Evolutionary conservation across 2,329 filamentous ascomycete genomes (phyloP).

Genomic region (Exophiala alcalophila): DNA sequence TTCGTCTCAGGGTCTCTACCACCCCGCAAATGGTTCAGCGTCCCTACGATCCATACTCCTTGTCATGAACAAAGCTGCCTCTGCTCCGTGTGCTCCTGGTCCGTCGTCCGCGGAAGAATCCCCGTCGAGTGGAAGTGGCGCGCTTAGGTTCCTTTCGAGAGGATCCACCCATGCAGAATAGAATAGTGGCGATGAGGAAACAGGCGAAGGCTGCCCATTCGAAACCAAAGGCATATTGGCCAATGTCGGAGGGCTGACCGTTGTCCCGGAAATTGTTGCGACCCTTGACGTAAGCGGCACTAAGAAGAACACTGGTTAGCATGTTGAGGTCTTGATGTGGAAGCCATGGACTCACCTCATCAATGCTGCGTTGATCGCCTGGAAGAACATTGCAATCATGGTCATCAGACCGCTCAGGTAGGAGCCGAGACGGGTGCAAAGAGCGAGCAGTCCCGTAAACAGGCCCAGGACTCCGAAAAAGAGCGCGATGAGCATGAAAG

Average conservation of each 20-base stretch:
- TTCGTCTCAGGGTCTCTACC: not conserved
- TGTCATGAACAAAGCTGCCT: constrained; percentile 34
- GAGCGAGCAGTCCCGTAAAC: constrained; percentile 45
- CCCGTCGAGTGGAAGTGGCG: constrained; percentile 8
- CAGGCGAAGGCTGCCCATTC: constrained; percentile 59
- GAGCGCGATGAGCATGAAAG: constrained; percentile 80
- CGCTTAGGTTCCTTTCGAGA: constrained; percentile 12
- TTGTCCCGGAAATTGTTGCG: constrained; percentile 54
- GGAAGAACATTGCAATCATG: constrained; percentile 57
- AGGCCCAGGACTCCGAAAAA: constrained; percentile 62
- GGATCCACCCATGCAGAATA: constrained; percentile 54
- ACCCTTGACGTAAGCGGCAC: constrained; percentile 58
- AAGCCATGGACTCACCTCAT: constrained; percentile 57
- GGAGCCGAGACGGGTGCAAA: constrained; percentile 53
- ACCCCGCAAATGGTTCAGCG: not conserved
- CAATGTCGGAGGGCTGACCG: constrained; percentile 50
- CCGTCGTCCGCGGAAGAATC: constrained; percentile 26
- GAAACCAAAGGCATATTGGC: constrained; percentile 59
- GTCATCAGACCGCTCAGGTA: constrained; percentile 53
- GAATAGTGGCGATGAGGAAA: constrained; percentile 54
- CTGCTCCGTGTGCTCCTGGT: constrained; percentile 30
- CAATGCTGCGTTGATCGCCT: constrained; percentile 54
- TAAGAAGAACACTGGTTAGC: constrained; percentile 36
- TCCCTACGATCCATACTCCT: constrained; percentile 28
- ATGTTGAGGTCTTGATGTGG: constrained; percentile 4